Evolutionary conservation across 202 grass and related monocot genomes (phyloP).

Genomic region (Schoenoplectus tabernaemontani): DNA sequence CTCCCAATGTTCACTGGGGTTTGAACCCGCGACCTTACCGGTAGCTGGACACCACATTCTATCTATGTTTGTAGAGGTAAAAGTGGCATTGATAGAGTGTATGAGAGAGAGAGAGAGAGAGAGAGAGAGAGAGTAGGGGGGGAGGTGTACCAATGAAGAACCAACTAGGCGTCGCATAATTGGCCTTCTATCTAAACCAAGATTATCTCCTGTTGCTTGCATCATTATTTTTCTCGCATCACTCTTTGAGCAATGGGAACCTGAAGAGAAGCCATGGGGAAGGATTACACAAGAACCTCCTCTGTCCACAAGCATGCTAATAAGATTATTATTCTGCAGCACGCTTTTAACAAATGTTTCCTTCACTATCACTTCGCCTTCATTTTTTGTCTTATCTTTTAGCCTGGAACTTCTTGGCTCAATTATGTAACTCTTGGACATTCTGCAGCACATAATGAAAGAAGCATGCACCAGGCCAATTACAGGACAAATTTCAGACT

Average conservation of each 20-base stretch:
- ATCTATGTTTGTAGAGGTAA: not conserved
- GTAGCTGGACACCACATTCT: too few species aligned
- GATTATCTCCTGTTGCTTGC: not conserved
- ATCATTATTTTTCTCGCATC: conserved; percentile 34
- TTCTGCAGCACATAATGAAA: conserved; percentile 37
- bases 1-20: too few species aligned
- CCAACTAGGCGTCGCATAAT: not conserved
- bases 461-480: not conserved
- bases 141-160: not conserved
- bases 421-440: conserved; percentile 32
- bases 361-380: conserved; percentile 87
- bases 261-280: conserved; percentile 35
- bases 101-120: not conserved
- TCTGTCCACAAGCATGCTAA: conserved; percentile 73
- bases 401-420: conserved; percentile 80
- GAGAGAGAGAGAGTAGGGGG: not conserved
- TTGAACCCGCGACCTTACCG: too few species aligned
- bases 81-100: not conserved
- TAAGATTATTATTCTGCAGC: conserved; percentile 76
- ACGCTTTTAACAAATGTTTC: conserved; percentile 76
- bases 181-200: not conserved
- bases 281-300: conserved; percentile 65
- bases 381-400: conserved; percentile 80
- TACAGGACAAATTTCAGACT: not conserved
- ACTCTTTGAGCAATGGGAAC: conserved; percentile 32